Percentiles rank a stretch among this genome's conserved stretches.
phyloP scores from a whole-genome alignment of 192 early-diverging fungal genomes.

The Dissophora ornata region DNA sequence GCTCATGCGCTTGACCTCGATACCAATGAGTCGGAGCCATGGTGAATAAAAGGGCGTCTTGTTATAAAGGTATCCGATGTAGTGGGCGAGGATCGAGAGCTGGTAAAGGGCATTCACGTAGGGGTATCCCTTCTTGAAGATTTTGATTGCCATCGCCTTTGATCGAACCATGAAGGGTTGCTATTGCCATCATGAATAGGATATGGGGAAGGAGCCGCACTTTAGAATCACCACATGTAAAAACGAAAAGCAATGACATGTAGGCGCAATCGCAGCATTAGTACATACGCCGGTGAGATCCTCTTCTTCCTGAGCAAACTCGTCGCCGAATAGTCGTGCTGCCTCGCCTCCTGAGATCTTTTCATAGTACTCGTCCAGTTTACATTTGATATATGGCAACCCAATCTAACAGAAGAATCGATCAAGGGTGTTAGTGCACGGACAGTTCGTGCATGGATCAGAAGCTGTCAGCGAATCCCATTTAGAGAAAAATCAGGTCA shows the following conservation, averaged over 20 bases:
- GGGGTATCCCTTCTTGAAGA: constrained; percentile 72
- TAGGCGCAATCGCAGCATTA: no score
- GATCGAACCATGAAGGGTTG: constrained; percentile 30
- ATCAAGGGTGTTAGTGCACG: no score
- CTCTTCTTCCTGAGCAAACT: constrained; percentile 58
- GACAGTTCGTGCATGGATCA: no score
- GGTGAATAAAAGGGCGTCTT: constrained; percentile 85
- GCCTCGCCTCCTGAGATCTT: constrained; percentile 69
- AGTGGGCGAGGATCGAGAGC: constrained; percentile 71
- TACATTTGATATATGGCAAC: constrained; percentile 80
- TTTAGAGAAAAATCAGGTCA: not conserved
- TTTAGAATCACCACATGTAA: no score
- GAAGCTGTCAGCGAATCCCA: no score
- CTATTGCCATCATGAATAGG: constrained; percentile 3
- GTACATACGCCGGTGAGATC: constrained; percentile 46
- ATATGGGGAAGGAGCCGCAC: no score
- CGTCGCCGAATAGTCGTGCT: constrained; percentile 72
- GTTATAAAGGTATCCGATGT: constrained; percentile 87
- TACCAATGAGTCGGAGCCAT: constrained; percentile 83
- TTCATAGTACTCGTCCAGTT: constrained; percentile 81
- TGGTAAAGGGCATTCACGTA: constrained; percentile 77
- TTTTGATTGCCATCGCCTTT: constrained; percentile 29
- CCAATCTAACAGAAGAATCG: no score
- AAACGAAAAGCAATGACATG: no score
- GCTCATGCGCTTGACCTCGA: constrained; percentile 84